These are phyloP conservation scores for Ascochyta viciae-villosae DNA, from an alignment of 2,329 filamentous ascomycete genomes.

Conservation along the genomic window DNA sequence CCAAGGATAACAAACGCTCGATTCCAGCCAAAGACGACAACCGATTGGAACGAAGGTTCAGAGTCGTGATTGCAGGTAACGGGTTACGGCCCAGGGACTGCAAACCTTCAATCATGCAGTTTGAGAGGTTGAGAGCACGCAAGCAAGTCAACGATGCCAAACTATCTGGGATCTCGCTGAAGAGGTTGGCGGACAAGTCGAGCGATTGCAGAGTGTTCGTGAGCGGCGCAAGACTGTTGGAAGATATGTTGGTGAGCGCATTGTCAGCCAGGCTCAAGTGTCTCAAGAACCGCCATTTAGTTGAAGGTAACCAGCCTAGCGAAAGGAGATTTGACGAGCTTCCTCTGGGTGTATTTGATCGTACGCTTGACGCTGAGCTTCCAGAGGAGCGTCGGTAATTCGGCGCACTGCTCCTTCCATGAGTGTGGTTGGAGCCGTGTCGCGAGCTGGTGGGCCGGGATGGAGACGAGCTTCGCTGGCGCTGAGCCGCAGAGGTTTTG, in stretches of 20 bases:
- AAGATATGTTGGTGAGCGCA: slow-evolving; percentile 79
- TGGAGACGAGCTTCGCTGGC: slow-evolving; percentile 81
- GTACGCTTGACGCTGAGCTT: slow-evolving; percentile 83
- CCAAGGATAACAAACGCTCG: slow-evolving; percentile 85
- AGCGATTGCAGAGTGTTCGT: slow-evolving; percentile 89
- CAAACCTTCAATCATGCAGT: slow-evolving; percentile 96
- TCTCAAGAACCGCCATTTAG: slow-evolving; percentile 93
- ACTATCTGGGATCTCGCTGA: slow-evolving; percentile 92
- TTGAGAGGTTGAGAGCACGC: slow-evolving; percentile 90
- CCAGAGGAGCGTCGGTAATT: slow-evolving; percentile 89
- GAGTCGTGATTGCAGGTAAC: slow-evolving; percentile 87
- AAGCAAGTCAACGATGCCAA: slow-evolving; percentile 84
- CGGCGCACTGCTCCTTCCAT: slow-evolving; percentile 65
- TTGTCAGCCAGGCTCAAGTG: slow-evolving; percentile 94
- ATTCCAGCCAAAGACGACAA: slow-evolving; percentile 87
- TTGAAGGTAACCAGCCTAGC: slow-evolving; percentile 75
- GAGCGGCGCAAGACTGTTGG: slow-evolving; percentile 78
- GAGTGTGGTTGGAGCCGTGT: slow-evolving; percentile 69
- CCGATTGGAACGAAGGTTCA: slow-evolving; percentile 90
- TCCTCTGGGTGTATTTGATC: slow-evolving; percentile 62
- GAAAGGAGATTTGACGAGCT: slow-evolving; percentile 81
- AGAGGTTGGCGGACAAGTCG: slow-evolving; percentile 90
- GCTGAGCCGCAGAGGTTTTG: slow-evolving; percentile 40
- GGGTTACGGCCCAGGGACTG: slow-evolving; percentile 86
- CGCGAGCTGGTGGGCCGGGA: slow-evolving; percentile 77